phyloP scores from a whole-genome alignment of 805 yeast genomes.

The Cyberlindnera japonica region DNA sequence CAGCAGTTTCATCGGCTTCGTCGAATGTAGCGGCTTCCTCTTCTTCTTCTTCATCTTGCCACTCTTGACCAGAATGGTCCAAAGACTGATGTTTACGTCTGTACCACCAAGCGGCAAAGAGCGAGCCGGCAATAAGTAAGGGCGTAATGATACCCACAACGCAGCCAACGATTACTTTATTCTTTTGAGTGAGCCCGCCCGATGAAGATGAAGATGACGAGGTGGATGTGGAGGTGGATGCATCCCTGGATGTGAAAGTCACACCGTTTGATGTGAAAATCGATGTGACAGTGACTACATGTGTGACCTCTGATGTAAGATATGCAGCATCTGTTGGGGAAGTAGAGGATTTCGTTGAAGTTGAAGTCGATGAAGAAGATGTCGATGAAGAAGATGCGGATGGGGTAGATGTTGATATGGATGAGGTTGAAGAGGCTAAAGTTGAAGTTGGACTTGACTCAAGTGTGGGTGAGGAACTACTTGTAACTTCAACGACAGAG shows the following conservation, averaged over 20 bases:
- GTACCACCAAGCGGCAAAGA: constrained; percentile 17
- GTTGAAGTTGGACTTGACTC: constrained; percentile 5
- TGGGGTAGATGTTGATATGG: constrained; percentile 8
- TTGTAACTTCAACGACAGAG: constrained; percentile 4
- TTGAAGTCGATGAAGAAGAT: constrained; percentile 9
- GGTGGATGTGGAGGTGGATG: constrained; percentile 18
- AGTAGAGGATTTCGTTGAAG: constrained; percentile 11
- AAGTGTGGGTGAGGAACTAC: constrained; percentile 3
- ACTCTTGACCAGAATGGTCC: constrained; percentile 27
- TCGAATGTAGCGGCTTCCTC: constrained; percentile 10
- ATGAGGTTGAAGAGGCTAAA: constrained; percentile 10
- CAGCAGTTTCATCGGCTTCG: constrained; percentile 11
- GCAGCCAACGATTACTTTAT: constrained; percentile 61
- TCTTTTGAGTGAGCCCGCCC: constrained; percentile 44
- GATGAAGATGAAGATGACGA: constrained; percentile 20
- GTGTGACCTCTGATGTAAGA: constrained; percentile 12
- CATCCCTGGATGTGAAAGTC: constrained; percentile 10
- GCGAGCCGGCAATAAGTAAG: constrained; percentile 29
- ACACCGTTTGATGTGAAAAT: constrained; percentile 19
- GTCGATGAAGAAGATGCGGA: constrained; percentile 9
- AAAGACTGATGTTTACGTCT: constrained; percentile 16
- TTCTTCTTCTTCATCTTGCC: constrained; percentile 23
- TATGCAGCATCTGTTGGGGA: not conserved
- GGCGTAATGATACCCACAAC: constrained; percentile 74
- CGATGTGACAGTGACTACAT: constrained; percentile 16